phyloP scores from a whole-genome alignment of 2,329 filamentous ascomycete species.

The Botrytis fragariae region DNA sequence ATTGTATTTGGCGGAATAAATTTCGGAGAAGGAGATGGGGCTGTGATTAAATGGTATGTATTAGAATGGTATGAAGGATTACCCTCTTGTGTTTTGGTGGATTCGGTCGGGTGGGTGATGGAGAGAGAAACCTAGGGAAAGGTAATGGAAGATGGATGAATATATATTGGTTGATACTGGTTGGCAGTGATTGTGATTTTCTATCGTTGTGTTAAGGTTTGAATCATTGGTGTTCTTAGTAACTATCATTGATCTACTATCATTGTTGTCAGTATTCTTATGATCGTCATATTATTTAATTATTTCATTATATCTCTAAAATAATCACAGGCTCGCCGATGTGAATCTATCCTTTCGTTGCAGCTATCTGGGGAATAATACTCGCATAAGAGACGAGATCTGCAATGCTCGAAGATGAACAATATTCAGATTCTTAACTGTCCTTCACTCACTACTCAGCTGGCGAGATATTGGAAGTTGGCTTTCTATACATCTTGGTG shows the following conservation, averaged over 20 bases:
- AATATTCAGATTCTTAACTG: neutral
- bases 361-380: neutral
- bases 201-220: fast-evolving
- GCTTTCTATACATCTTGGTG: too few relatives aligned
- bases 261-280: neutral
- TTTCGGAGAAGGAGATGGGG: fast-evolving
- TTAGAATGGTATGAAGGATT: neutral
- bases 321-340: neutral
- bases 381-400: neutral
- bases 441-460: neutral
- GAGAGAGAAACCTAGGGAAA: too few relatives aligned
- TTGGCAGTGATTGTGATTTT: neutral
- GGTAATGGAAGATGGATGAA: too few relatives aligned
- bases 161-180: neutral
- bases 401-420: neutral
- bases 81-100: neutral
- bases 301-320: neutral
- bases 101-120: neutral
- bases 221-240: neutral
- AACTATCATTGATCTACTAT: neutral
- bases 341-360: neutral
- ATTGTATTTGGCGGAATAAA: neutral
- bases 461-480: too few relatives aligned
- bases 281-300: neutral
- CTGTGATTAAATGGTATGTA: neutral